Evolutionary conservation across 257 asterid genomes (phyloP).

Genomic region (Verbascum thapsus): DNA sequence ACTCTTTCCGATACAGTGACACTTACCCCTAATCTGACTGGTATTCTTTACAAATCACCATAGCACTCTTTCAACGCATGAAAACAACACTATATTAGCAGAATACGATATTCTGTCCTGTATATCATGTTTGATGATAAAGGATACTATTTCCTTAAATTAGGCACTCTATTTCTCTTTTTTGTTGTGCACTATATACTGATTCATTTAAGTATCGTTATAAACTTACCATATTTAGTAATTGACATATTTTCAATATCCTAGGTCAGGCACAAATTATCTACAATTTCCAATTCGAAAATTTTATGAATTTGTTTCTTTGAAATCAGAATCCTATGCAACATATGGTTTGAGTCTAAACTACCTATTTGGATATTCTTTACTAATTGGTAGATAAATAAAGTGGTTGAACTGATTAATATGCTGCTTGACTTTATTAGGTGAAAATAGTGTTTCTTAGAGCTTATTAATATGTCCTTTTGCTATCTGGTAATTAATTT

Average conservation of each 20-base stretch:
- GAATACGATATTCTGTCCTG: neutral
- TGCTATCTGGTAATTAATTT: neutral
- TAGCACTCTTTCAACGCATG: slow-evolving; percentile 7
- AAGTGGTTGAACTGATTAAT: neutral
- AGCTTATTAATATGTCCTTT: neutral
- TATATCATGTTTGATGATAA: neutral
- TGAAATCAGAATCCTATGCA: neutral
- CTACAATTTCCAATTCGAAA: neutral
- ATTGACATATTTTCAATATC: neutral
- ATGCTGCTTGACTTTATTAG: neutral
- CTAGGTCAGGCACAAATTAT: neutral
- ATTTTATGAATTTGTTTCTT: slow-evolving; percentile 14
- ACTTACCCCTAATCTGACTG: neutral
- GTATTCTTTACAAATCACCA: neutral
- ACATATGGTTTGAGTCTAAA: neutral
- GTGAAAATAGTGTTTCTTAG: slow-evolving; percentile 1
- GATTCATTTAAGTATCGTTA: slow-evolving; percentile 4
- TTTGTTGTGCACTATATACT: neutral
- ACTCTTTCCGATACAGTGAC: neutral
- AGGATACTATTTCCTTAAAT: neutral
- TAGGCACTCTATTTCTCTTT: slow-evolving; percentile 1
- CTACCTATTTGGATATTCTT: neutral
- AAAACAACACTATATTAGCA: slow-evolving; percentile 6
- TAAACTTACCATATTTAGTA: slow-evolving; percentile 2
- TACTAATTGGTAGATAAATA: neutral